Evolutionary conservation across 139 green algal genomes (phyloP), one percentile per base, ranked within the genome.

Genomic region (Tetradesmus obliquus): DNA sequence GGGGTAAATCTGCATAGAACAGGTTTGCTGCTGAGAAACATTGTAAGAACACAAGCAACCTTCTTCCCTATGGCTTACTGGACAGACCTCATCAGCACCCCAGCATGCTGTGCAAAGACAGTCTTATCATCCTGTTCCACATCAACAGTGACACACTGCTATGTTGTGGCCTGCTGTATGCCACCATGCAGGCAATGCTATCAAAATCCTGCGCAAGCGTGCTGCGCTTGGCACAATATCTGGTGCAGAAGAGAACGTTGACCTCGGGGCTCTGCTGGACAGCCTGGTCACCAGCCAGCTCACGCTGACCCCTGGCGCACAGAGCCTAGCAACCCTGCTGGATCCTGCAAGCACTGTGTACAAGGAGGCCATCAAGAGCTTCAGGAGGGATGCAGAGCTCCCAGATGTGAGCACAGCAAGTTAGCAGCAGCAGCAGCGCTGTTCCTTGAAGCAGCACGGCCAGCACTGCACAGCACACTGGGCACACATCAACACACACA

Each of bases 231-330:
- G 62, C 22, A 22, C n/a, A 1, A 84, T 94, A n/a, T 10, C 10
- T 55, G 88, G 91, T 32, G 91, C 91, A 60, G 53, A 84, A 5
- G 87, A 84, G 19, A 89, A 88, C 17, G 89, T 93, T 12, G 93
- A 94, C 79, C 1, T 95, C 5, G 92, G 92, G 22, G 83, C 90
- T 4, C 55, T 92, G 89, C 89, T 92, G 4, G 80, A 5, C 12
- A 57, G 79, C 8, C 69, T 94, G 32, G 20, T 58, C 7, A 60
- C 5, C 45, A 89, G 58, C n/a, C 19, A 62, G 32, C 12, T 45
- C 0, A 24, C 15, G 55, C 8, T 86, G 32, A n/a, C 66, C 60
- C 3, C 32, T n/a, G 60, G 17, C 19, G 60, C 17, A 53, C 22
- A 54, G n/a, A 82, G 66, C 15, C 45, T 90, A 15, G 3, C 9